Conservation (phyloP, 257 asterid genomes). For the Phtheirospermum japonicum region DNA sequence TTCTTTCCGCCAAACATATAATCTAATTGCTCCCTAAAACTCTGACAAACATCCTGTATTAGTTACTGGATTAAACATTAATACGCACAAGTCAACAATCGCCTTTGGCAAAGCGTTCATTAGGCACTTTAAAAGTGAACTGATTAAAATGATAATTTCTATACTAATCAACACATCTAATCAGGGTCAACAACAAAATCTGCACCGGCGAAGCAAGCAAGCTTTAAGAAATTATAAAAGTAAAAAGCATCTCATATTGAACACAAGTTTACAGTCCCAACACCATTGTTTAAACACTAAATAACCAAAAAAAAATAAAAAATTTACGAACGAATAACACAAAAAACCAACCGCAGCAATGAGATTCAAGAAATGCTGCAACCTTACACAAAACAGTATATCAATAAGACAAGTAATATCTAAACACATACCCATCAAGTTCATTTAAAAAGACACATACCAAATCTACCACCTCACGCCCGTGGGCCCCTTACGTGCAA, state of each 20-base stretch:
- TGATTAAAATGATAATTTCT: too few relatives aligned
- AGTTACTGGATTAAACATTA: too few relatives aligned
- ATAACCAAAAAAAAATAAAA: neutral
- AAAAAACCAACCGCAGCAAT: too few relatives aligned
- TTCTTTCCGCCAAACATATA: too few relatives aligned
- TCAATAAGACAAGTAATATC: constrained; percentile 4
- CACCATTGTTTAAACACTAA: constrained; percentile 15
- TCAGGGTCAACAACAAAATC: too few relatives aligned
- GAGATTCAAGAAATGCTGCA: constrained; percentile 11
- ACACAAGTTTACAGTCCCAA: constrained; percentile 6
- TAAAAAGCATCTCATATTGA: neutral
- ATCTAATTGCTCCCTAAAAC: too few relatives aligned
- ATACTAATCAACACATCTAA: too few relatives aligned
- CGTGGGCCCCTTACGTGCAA: constrained; percentile 26
- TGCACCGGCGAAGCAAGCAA: too few relatives aligned
- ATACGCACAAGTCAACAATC: too few relatives aligned
- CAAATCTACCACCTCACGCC: constrained; percentile 19
- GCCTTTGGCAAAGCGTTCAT: too few relatives aligned
- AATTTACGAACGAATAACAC: neutral
- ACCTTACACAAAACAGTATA: neutral
- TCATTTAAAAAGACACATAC: constrained; percentile 5
- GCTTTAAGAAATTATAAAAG: neutral
- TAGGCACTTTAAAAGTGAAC: too few relatives aligned
- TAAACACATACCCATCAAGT: neutral
- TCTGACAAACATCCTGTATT: too few relatives aligned